A percentile compares a stretch with the other conserved stretches of the same genome.
Evolutionary conservation across 169 alveolate species (phyloP).

Genomic region (Plasmodium knowlesi): DNA sequence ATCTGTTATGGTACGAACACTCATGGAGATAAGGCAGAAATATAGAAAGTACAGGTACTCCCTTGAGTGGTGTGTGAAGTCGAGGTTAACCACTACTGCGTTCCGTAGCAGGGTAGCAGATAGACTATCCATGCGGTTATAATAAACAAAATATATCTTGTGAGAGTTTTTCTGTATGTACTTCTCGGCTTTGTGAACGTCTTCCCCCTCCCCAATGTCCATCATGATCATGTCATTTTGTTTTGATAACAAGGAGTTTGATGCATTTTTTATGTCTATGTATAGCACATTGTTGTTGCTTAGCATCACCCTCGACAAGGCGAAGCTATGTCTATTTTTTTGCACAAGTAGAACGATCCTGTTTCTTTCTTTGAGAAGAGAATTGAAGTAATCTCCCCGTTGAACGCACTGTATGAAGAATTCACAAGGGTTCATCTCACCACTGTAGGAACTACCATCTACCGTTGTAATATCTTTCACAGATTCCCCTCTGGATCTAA

Average conservation of each 20-base stretch:
- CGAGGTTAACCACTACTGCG: conserved; percentile 11
- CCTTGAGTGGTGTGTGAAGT: conserved; percentile 5
- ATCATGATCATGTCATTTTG: conserved; percentile 8
- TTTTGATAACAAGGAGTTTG: background rate
- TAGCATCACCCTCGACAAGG: conserved; percentile 2
- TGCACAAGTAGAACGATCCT: conserved; percentile 2
- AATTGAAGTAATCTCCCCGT: background rate
- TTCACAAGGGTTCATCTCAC: background rate
- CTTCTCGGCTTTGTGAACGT: background rate
- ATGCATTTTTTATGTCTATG: background rate
- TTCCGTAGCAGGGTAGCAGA: background rate
- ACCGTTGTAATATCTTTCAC: background rate
- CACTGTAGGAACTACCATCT: background rate
- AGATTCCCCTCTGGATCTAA: background rate
- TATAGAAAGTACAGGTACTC: conserved; percentile 12
- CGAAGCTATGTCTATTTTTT: conserved; percentile 18
- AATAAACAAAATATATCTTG: conserved; percentile 32
- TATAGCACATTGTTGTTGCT: background rate
- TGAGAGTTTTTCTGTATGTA: background rate
- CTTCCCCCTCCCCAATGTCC: conserved; percentile 5
- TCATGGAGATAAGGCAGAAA: background rate
- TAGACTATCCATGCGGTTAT: background rate
- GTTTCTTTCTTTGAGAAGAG: background rate
- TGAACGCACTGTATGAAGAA: background rate
- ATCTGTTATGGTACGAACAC: background rate